Evolutionary conservation across 495 filamentous ascomycete species (phyloP).

Genomic region (Viridothelium virens): DNA sequence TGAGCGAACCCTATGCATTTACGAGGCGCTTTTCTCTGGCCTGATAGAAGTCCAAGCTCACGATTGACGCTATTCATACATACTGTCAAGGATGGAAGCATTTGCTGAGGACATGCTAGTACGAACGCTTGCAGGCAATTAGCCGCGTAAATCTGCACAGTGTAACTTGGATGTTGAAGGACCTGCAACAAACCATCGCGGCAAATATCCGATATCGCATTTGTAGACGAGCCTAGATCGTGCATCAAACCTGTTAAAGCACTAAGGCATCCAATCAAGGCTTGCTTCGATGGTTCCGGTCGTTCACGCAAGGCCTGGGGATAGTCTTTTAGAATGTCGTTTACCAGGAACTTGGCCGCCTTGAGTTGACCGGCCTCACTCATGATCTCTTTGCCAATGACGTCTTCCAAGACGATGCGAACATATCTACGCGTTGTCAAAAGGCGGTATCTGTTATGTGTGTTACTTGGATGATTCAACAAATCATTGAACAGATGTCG

Average conservation of each 20-base stretch:
- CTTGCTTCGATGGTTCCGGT: conserved; percentile 82
- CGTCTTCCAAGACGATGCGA: conserved; percentile 72
- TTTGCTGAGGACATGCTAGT: conserved; percentile 80
- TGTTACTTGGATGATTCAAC: conserved; percentile 65
- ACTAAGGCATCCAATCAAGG: conserved; percentile 68
- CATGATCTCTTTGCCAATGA: conserved; percentile 72
- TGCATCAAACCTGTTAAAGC: conserved; percentile 71
- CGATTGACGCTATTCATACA: conserved; percentile 93
- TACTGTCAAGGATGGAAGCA: conserved; percentile 84
- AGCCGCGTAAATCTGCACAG: conserved; percentile 83
- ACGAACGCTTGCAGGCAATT: conserved; percentile 80
- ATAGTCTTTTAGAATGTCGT: conserved; percentile 87
- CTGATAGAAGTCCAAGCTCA: conserved; percentile 69
- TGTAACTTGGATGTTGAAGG: conserved; percentile 89
- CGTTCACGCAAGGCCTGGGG: conserved; percentile 88
- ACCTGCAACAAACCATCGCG: conserved; percentile 86
- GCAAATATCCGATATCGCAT: conserved; percentile 65
- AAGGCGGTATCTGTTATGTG: conserved; percentile 79
- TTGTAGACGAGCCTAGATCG: conserved; percentile 73
- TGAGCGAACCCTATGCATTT: conserved; percentile 89
- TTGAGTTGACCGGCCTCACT: conserved; percentile 80
- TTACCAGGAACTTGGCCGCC: conserved; percentile 74
- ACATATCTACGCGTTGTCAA: conserved; percentile 80
- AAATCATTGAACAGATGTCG: conserved; percentile 75
- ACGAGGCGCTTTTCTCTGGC: conserved; percentile 69